Percentiles rank a stretch among this genome's conserved stretches.
These are phyloP conservation scores for Diaporthe sp. DNA, from an alignment of 2,329 filamentous ascomycete species.

Conservation along the genomic window DNA sequence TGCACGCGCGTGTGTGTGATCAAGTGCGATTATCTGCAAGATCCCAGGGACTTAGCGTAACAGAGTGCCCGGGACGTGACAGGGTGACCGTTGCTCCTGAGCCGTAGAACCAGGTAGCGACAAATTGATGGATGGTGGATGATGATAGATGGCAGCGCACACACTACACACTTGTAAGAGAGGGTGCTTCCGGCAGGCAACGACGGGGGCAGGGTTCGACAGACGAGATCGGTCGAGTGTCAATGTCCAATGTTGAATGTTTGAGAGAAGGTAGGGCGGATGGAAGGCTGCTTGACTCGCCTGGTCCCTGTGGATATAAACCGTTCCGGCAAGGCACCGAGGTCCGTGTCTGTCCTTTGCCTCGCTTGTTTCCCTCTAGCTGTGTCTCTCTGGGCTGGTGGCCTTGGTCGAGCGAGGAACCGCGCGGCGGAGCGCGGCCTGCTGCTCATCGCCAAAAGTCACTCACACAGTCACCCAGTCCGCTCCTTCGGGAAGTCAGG, in stretches of 20 bases:
- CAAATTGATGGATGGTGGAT: neutral
- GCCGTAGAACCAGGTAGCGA: neutral
- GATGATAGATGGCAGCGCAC: slow-evolving; percentile 1
- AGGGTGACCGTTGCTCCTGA: slow-evolving; percentile 12
- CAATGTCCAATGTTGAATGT: neutral
- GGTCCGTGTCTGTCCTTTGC: neutral
- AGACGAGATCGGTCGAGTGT: slow-evolving; percentile 4
- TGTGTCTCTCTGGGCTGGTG: neutral
- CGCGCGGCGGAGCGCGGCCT: slow-evolving; percentile 15
- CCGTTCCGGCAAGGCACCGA: neutral
- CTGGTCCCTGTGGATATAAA: slow-evolving; percentile 25
- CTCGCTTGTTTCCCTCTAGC: neutral
- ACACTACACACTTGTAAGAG: slow-evolving; percentile 9
- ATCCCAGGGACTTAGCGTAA: slow-evolving; percentile 28
- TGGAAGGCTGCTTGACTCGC: slow-evolving; percentile 32
- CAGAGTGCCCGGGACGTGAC: slow-evolving; percentile 26
- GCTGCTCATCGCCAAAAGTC: neutral
- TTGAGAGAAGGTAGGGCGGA: slow-evolving; percentile 9
- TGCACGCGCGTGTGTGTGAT: slow-evolving; percentile 17
- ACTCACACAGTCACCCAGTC: neutral
- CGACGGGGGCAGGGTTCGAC: neutral
- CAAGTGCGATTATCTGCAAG: slow-evolving; percentile 30
- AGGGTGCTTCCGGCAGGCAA: slow-evolving; percentile 25
- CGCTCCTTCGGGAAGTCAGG: neutral
- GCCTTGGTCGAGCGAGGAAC: neutral